These are phyloP conservation scores for Cystobasidium tubakii DNA, from an alignment of 768 basidiomycete genomes.

Conservation along the genomic window DNA sequence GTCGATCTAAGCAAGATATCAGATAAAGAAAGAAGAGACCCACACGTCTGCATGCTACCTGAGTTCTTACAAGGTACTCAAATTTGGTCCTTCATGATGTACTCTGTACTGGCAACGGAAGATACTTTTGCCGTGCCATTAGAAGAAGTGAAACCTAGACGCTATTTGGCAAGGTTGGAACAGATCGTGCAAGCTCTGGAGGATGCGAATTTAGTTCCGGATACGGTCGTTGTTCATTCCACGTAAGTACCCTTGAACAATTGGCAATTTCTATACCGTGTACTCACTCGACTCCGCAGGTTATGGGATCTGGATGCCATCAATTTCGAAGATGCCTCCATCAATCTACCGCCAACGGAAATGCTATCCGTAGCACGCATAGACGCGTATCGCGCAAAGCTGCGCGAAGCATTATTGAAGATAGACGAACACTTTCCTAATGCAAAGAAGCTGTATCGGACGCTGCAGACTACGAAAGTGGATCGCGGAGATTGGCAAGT, in stretches of 20 bases:
- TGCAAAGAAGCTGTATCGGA: slow-evolving; percentile 2
- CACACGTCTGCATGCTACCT: background rate
- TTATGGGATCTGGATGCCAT: slow-evolving; percentile 7
- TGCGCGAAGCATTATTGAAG: background rate
- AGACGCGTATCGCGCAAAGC: background rate
- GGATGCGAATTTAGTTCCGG: background rate
- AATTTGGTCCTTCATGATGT: slow-evolving; percentile 6
- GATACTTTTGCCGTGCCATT: background rate
- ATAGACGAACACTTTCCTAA: background rate
- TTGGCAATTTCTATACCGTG: background rate
- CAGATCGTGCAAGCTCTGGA: background rate
- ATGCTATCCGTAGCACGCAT: background rate
- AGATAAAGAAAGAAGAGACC: background rate
- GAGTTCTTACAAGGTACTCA: background rate
- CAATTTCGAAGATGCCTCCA: slow-evolving; percentile 4
- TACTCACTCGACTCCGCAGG: background rate
- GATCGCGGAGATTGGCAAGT: slow-evolving; percentile 5
- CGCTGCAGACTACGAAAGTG: slow-evolving; percentile 6
- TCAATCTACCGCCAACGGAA: slow-evolving; percentile 1
- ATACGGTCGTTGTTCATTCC: background rate
- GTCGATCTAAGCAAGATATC: background rate
- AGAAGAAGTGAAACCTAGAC: background rate
- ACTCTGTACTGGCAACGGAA: slow-evolving; percentile 5
- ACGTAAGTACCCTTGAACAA: background rate
- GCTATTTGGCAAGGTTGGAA: background rate